These are phyloP conservation scores for Dentipellis sp. DNA, from an alignment of 768 basidiomycete species.

Conservation along the genomic window DNA sequence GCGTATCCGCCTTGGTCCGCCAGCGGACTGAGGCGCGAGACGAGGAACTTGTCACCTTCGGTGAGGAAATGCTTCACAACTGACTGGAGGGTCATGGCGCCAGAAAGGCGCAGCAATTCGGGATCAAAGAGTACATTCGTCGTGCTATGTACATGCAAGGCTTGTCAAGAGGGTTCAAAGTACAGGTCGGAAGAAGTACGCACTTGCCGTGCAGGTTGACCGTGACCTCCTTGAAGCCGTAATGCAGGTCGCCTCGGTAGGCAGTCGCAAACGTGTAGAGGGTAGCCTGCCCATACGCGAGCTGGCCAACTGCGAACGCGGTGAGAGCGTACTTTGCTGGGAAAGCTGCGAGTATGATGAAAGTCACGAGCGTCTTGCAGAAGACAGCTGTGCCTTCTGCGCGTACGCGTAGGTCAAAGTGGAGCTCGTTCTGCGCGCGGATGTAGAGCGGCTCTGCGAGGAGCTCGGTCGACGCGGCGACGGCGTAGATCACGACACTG, in stretches of 20 bases:
- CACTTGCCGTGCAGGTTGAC: slow-evolving; percentile 21
- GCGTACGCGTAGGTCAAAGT: slow-evolving; percentile 62
- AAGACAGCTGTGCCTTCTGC: slow-evolving; percentile 84
- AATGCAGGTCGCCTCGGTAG: slow-evolving; percentile 13
- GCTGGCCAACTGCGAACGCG: slow-evolving; percentile 83
- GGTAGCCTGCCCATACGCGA: slow-evolving; percentile 57
- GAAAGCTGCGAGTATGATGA: slow-evolving; percentile 43
- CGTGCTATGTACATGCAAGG: slow-evolving; percentile 11
- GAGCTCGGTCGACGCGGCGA: slow-evolving; percentile 71
- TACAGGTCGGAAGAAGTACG: slow-evolving; percentile 3
- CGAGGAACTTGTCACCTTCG: slow-evolving; percentile 87
- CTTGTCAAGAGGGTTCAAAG: not conserved
- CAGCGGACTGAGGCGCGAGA: slow-evolving; percentile 77
- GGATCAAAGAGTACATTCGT: slow-evolving; percentile 32
- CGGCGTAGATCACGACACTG: slow-evolving; percentile 61
- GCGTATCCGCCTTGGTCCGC: slow-evolving; percentile 93
- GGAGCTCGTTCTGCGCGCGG: slow-evolving; percentile 50
- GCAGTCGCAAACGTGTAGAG: slow-evolving; percentile 42
- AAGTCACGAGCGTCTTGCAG: slow-evolving; percentile 62
- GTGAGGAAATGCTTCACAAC: slow-evolving; percentile 92
- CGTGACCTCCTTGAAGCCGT: slow-evolving; percentile 14
- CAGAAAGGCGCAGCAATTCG: slow-evolving; percentile 49
- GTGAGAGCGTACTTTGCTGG: slow-evolving; percentile 49
- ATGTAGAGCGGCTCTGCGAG: slow-evolving; percentile 59
- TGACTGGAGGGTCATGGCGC: slow-evolving; percentile 83